Base-by-base conservation (phyloP, 768 basidiomycete species). In the Boletus coccyginus region DNA sequence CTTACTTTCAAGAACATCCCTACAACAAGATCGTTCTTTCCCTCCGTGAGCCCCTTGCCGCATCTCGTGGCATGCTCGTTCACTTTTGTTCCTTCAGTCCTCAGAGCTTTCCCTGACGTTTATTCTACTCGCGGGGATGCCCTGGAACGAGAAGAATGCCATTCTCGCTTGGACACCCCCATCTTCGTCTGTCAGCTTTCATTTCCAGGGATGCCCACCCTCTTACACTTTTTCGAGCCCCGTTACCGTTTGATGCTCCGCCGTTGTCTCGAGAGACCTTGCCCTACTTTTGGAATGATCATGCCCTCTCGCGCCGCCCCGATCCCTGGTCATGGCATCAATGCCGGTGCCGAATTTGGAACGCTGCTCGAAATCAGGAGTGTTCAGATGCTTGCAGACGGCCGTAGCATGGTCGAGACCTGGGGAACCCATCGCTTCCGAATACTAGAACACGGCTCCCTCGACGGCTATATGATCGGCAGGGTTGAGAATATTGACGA, bases 241-340 rank as follows among this genome's bases (percentile, higher is more conserved):
- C 81, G 91, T 64, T 95, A 98, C 70, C 88, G 96, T 8, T 80
- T 98, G 49, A 98, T 98, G 96, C 87, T 98, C 52, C 89, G 96
- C 24, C 86, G 96, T n/a, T 94, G 90, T 69, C 86, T 98, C 55
- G 87, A 92, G 64, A 84, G 81, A 16, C 77, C 82, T 6, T 75
- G 75, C 42, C 91, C 91, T n/a, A 78, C 79, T 24, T 97, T 98
- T 71, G 96, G 96, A 38, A 98, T 98, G 92, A 82, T 97, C 65
- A 86, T 96, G 75, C 86, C 90, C 14, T 77, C 81, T 21, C 68
- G 74, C 24, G 72, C 76, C 1, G 68, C 73, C 3, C 68, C 67
- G 9, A 58, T 64, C 27, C 40, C 56, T 12, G 62, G 57, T 51
- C 64, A 64, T 40, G 63, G 63, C 17, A 14, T 66, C 32, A 57